Percentiles rank a stretch among this genome's conserved stretches.
Conservation (phyloP, 2,329 filamentous ascomycete genomes). For the Sclerotinia nivalis region DNA sequence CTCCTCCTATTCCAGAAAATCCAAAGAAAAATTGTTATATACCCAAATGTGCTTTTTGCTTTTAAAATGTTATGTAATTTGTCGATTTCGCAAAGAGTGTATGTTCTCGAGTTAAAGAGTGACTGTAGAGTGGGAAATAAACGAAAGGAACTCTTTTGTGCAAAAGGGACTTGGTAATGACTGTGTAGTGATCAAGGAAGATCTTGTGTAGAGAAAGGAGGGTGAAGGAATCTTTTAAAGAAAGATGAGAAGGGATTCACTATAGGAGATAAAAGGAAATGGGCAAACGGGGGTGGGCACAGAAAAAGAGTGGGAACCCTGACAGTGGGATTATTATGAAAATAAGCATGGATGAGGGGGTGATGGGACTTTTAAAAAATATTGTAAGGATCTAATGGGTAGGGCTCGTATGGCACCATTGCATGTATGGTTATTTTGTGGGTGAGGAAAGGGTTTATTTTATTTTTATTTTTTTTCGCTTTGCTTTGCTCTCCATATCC, state of each 20-base stretch:
- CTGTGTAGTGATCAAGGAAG: slow-evolving; percentile 25
- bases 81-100: slow-evolving; percentile 37
- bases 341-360: slow-evolving; percentile 4
- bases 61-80: background rate
- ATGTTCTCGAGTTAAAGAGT: slow-evolving; percentile 37
- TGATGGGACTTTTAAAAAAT: background rate
- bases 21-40: slow-evolving; percentile 14
- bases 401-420: background rate
- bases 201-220: slow-evolving; percentile 13
- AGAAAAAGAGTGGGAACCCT: slow-evolving; percentile 9
- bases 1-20: slow-evolving; percentile 24
- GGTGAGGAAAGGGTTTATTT: background rate
- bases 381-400: background rate
- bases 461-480: background rate
- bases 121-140: slow-evolving; percentile 38
- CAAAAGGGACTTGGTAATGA: slow-evolving; percentile 23
- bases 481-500: background rate
- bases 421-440: background rate
- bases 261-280: slow-evolving; percentile 14
- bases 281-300: slow-evolving; percentile 2
- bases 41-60: slow-evolving; percentile 1
- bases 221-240: slow-evolving; percentile 15
- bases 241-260: slow-evolving; percentile 5
- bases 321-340: slow-evolving; percentile 2
- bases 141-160: slow-evolving; percentile 29